These are phyloP conservation scores for Isatis lusitanica DNA, from an alignment of 441 rosid species.

Conservation along the genomic window DNA sequence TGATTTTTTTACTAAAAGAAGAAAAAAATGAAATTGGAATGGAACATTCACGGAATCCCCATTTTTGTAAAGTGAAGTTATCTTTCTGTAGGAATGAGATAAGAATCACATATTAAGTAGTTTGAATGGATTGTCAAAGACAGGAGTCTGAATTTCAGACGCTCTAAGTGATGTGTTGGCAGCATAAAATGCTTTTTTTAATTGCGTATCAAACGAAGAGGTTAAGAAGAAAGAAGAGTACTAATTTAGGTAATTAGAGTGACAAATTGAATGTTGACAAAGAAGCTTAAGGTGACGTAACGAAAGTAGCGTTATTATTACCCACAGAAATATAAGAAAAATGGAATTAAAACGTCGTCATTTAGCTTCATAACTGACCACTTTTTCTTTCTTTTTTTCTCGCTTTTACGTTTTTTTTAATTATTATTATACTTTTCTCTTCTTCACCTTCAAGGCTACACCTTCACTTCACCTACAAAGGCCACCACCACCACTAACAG, in stretches of 20 bases:
- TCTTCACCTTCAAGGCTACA: no score
- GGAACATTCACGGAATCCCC: neutral
- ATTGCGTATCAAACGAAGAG: neutral
- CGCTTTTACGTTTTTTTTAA: neutral
- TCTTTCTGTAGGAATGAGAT: neutral
- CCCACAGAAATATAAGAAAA: neutral
- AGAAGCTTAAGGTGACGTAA: constrained; percentile 15
- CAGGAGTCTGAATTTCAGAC: neutral
- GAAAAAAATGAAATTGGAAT: neutral
- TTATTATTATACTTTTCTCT: neutral
- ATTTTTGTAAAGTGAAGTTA: neutral
- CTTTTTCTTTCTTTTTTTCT: neutral
- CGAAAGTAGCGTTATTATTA: neutral
- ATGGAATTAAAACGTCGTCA: constrained; percentile 15
- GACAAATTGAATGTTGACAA: constrained; percentile 9
- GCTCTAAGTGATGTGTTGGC: neutral
- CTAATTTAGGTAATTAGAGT: neutral
- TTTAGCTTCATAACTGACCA: neutral
- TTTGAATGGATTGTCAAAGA: neutral
- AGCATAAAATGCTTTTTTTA: no score
- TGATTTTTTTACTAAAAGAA: neutral
- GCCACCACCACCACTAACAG: constrained; percentile 1
- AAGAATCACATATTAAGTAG: neutral
- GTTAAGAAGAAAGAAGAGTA: neutral
- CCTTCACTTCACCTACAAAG: neutral